Base-by-base conservation (phyloP, 768 basidiomycete genomes). In the Arthromyces matolae region DNA sequence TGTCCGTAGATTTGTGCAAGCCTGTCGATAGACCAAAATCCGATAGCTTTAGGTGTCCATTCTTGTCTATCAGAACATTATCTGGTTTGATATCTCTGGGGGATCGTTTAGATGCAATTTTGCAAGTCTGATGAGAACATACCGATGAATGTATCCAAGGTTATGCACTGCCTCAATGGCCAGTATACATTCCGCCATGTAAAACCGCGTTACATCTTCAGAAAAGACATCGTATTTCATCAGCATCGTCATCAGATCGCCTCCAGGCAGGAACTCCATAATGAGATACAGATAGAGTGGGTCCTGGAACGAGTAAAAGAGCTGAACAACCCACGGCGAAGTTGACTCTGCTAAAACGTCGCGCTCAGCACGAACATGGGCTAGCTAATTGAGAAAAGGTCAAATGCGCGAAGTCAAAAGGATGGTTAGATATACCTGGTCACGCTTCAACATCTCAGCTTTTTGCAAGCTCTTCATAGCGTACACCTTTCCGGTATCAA, bases 141-240 rank as follows among this genome's bases (percentile, higher is more conserved):
- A 93, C 94, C 94, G 88, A 67, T 99, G 95, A 56, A 99, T 98
- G 66, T 98, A 98, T 8, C 96, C 95, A n/a, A 98, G 80, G 57
- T 90, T 89, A 67, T 99, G 95, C 2, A 99, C 94, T 2, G 94
- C 96, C 64, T 99, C 94, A 50, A 99, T 96, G 16, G 95, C 95
- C 22, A 98, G 77, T 51, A 97, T 91, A 64, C 93, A 96, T 67
- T 99, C 95, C 20, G 95, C 95, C 83, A 99, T 96, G 68, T 99
- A 99, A 70, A 99, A 97, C 49, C 95, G 85, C 24, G 93, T 94
- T 29, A 98, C 95, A 63, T 98, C 95, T 67, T 98, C 96, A 6
- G 91, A 92, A 71, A 98, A 98, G 7, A 95, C 89, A 66, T 97
- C 95, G 68, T 99, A 98, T 69, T 97, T 98, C 86, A 99, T 99